phyloP scores from a whole-genome alignment of 2,329 filamentous ascomycete genomes.

The Xylaria sp. region DNA sequence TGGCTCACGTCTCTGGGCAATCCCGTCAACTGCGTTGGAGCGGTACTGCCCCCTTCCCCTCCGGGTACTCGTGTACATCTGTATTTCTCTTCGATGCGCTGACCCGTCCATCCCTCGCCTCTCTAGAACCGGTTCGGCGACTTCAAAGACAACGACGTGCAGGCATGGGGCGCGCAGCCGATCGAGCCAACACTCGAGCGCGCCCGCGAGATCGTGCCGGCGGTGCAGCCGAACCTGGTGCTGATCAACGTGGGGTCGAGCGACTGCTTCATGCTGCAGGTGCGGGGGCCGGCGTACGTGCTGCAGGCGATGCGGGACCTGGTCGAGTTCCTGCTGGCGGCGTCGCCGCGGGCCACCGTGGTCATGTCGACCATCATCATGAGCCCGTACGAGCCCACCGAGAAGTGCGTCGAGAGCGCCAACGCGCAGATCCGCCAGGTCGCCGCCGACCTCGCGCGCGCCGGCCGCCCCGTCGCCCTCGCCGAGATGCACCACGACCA shows the following conservation, averaged over 20 bases:
- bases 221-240: slow-evolving; percentile 33
- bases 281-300: slow-evolving; percentile 30
- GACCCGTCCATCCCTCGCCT: slow-evolving; percentile 7
- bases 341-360: slow-evolving; percentile 29
- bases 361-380: slow-evolving; percentile 35
- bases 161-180: slow-evolving; percentile 32
- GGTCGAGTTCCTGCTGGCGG: slow-evolving; percentile 32
- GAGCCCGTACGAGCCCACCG: slow-evolving; percentile 26
- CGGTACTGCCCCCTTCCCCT: slow-evolving; percentile 17
- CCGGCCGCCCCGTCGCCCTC: slow-evolving; percentile 28
- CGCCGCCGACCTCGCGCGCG: slow-evolving; percentile 28
- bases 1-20: slow-evolving; percentile 33
- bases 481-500: slow-evolving; percentile 35
- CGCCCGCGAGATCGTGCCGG: slow-evolving; percentile 28
- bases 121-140: slow-evolving; percentile 32
- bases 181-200: slow-evolving; percentile 32
- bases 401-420: slow-evolving; percentile 34
- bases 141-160: slow-evolving; percentile 37
- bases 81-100: slow-evolving; percentile 5
- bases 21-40: slow-evolving; percentile 33
- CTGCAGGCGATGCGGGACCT: slow-evolving; percentile 30
- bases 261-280: slow-evolving; percentile 34
- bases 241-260: slow-evolving; percentile 35
- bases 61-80: not conserved
- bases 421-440: slow-evolving; percentile 38